Base-by-base conservation (phyloP, 2,329 filamentous ascomycete genomes). In the Fusarium burgessii region DNA sequence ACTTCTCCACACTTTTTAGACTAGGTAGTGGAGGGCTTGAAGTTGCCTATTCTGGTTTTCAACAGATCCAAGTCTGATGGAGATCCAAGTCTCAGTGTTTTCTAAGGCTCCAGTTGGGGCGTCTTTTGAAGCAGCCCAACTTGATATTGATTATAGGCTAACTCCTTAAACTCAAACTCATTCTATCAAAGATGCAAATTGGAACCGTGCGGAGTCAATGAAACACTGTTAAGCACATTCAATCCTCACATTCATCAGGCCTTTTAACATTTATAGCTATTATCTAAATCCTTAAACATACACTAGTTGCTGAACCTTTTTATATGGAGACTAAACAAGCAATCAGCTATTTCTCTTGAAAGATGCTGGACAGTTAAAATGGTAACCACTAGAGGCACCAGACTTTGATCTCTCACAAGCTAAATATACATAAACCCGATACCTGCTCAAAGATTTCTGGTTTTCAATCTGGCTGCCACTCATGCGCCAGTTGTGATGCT, bases 381-480 rank as follows among this genome's bases (percentile, higher is more conserved):
- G 15, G 23, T 33, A 15, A n/a, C 47, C 32, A 50, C 14, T 35
- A 35, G 14, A 35, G 13, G 33, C 14, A 35, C 33, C 33, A 35
- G 11, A 35, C 15, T 35, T 35, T 35, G 13, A 7, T 35, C 33
- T 17, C 29, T 29, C 29, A 15, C 8, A 36, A 36, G 25, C 20
- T 17, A 35, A 23, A 25, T 12, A 15, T 50, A n/a, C 8, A 36
- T 15, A 36, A 29, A 36, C 15, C 23, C 17, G 20, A 36, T 25
- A 17, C 17, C 7, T 50, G 18, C 47, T 36, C 3, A 11, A 36
- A 38, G 18, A 25, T 12, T 13, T 6, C 18, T 9, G 18, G 12
- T 36, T 43, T 25, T 66, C 47, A 74, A 52, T 74, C 70, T 35
- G 72, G 73, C 50, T 76, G 74, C 79, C 78, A 80, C 51, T 74